phyloP scores from a whole-genome alignment of 805 yeast genomes.

The Starmerella floris region DNA sequence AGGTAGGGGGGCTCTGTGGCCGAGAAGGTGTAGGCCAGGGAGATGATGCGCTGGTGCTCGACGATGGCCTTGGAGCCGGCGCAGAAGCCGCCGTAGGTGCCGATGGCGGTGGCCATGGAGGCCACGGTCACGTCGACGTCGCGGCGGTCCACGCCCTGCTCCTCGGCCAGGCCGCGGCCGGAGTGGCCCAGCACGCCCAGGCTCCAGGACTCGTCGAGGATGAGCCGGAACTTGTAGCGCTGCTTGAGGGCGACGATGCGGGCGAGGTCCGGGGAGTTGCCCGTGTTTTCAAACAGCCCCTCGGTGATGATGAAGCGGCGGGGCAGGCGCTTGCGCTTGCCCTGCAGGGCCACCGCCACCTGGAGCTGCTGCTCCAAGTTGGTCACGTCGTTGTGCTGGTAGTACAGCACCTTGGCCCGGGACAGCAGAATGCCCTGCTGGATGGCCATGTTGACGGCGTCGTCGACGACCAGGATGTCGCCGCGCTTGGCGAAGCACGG shows the following conservation, averaged over 20 bases:
- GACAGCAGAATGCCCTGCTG: slow-evolving; percentile 83
- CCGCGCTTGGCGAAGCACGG: slow-evolving; percentile 95
- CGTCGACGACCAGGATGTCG: slow-evolving; percentile 79
- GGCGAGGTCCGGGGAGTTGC: slow-evolving; percentile 63
- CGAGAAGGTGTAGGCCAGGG: slow-evolving; percentile 81
- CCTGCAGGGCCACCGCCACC: slow-evolving; percentile 42
- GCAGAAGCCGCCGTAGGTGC: slow-evolving; percentile 87
- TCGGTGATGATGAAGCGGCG: slow-evolving; percentile 87
- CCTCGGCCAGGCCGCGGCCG: slow-evolving; percentile 80
- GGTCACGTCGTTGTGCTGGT: slow-evolving; percentile 75
- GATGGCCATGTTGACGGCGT: slow-evolving; percentile 56
- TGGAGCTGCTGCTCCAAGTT: slow-evolving; percentile 59
- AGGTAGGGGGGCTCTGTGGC: slow-evolving; percentile 91
- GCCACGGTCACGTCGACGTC: slow-evolving; percentile 81
- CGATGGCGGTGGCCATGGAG: slow-evolving; percentile 66
- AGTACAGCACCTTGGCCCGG: slow-evolving; percentile 69
- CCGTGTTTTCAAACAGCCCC: slow-evolving; percentile 69
- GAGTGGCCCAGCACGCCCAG: slow-evolving; percentile 72
- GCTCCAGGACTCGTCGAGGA: slow-evolving; percentile 77
- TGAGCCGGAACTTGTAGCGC: slow-evolving; percentile 70
- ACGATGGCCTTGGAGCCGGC: slow-evolving; percentile 75
- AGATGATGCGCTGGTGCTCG: slow-evolving; percentile 81
- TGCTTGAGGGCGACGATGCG: slow-evolving; percentile 60
- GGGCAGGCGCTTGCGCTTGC: slow-evolving; percentile 53
- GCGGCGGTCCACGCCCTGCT: slow-evolving; percentile 47